Conservation (phyloP, 2,329 filamentous ascomycete genomes). For the Penicillium sp. region DNA sequence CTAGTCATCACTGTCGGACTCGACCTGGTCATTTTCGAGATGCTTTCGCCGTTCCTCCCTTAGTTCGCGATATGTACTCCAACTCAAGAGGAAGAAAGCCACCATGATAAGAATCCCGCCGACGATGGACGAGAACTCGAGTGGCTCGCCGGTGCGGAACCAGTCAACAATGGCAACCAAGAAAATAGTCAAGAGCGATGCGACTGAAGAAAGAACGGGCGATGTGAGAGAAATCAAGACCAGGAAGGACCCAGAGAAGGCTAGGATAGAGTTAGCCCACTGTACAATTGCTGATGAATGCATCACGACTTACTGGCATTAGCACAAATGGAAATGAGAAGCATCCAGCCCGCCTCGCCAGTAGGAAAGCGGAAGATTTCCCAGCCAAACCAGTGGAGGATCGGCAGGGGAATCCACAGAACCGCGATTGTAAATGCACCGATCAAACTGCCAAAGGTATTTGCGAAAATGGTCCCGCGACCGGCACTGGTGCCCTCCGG, state of each 20-base stretch:
- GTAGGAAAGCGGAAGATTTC: slow-evolving; percentile 78
- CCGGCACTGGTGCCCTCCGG: slow-evolving; percentile 77
- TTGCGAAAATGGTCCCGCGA: slow-evolving; percentile 95
- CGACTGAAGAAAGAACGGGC: slow-evolving; percentile 86
- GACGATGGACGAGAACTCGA: slow-evolving; percentile 67
- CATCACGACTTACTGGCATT: slow-evolving; percentile 62
- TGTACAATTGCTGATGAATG: neutral
- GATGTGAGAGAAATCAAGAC: slow-evolving; percentile 89
- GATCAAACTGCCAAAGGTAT: slow-evolving; percentile 82
- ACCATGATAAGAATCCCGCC: slow-evolving; percentile 84
- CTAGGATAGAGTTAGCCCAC: slow-evolving; percentile 26
- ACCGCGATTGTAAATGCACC: slow-evolving; percentile 78
- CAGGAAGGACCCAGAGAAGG: slow-evolving; percentile 87
- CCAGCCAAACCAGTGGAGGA: slow-evolving; percentile 70
- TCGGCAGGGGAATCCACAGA: slow-evolving; percentile 84
- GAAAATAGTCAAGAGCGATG: slow-evolving; percentile 92
- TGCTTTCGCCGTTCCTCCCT: slow-evolving; percentile 68
- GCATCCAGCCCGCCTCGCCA: slow-evolving; percentile 70
- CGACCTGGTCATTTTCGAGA: slow-evolving; percentile 38
- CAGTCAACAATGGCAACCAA: slow-evolving; percentile 90
- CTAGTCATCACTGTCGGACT: slow-evolving; percentile 41
- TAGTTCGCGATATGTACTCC: slow-evolving; percentile 92
- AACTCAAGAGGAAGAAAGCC: slow-evolving; percentile 81
- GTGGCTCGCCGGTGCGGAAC: slow-evolving; percentile 68
- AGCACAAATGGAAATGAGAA: slow-evolving; percentile 71